Evolutionary conservation across 2,329 filamentous ascomycete species (phyloP).

Genomic region (Pestalotiopsis sp.): DNA sequence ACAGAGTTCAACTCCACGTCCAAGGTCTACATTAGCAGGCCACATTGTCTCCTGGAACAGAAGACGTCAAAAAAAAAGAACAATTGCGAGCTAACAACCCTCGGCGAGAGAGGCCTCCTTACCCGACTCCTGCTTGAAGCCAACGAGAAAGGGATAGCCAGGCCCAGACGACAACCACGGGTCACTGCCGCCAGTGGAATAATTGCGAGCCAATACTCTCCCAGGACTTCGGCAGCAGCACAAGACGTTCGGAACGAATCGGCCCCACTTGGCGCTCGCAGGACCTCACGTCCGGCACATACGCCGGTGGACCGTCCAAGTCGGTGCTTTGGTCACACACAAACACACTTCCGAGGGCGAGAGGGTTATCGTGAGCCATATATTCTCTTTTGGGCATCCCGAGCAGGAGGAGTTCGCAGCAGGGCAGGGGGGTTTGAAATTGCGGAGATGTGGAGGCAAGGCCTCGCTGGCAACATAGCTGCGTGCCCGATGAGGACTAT

Average conservation of each 20-base stretch:
- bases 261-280: constrained; percentile 9
- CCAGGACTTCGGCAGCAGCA: neutral
- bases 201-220: neutral
- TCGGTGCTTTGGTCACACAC: neutral
- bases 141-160: neutral
- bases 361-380: neutral
- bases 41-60: too few species aligned
- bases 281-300: constrained; percentile 5
- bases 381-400: neutral
- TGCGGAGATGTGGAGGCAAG: neutral
- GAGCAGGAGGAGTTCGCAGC: neutral
- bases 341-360: too few species aligned
- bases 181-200: neutral
- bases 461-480: neutral
- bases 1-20: too few species aligned
- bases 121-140: too few species aligned
- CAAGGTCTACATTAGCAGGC: too few species aligned
- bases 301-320: constrained; percentile 8
- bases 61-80: too few species aligned
- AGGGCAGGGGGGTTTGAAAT: neutral
- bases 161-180: neutral
- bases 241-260: constrained; percentile 13
- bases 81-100: too few species aligned
- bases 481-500: neutral
- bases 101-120: too few species aligned